Evolutionary conservation across 352 stramenopile genomes (phyloP).

Genomic region (Phytophthora colocasiae): DNA sequence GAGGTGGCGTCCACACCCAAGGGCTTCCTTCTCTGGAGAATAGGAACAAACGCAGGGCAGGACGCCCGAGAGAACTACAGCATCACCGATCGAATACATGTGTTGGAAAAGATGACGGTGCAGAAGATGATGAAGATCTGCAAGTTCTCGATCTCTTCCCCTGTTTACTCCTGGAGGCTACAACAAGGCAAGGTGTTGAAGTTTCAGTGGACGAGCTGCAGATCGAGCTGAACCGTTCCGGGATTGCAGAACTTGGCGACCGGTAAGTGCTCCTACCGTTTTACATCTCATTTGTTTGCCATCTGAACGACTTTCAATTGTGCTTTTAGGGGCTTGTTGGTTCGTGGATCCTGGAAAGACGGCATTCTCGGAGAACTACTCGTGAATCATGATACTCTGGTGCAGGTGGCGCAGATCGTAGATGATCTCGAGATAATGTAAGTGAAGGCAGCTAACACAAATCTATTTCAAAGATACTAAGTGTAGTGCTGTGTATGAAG

Average conservation of each 20-base stretch:
- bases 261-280: conserved; percentile 35
- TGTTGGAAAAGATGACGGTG: conserved; percentile 15
- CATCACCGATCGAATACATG: neutral
- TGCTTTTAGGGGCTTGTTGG: conserved; percentile 54
- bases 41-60: conserved; percentile 19
- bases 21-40: conserved; percentile 29
- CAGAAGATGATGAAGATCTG: conserved; percentile 34
- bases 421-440: conserved; percentile 82
- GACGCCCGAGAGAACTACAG: conserved; percentile 23
- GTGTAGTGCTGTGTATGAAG: conserved; percentile 28
- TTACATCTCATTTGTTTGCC: neutral
- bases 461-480: neutral
- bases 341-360: conserved; percentile 56
- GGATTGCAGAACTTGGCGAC: conserved; percentile 44
- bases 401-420: conserved; percentile 61
- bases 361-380: conserved; percentile 38
- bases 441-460: conserved; percentile 3
- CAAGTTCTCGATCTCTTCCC: conserved; percentile 38
- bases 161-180: conserved; percentile 71
- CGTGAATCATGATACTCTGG: conserved; percentile 43
- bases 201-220: conserved; percentile 68
- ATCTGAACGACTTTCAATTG: conserved; percentile 6
- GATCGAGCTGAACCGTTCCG: conserved; percentile 50
- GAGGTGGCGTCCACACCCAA: conserved; percentile 4
- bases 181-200: conserved; percentile 64